Conservation (phyloP, 768 basidiomycete genomes). For the Rhizopogon vesiculosus region DNA sequence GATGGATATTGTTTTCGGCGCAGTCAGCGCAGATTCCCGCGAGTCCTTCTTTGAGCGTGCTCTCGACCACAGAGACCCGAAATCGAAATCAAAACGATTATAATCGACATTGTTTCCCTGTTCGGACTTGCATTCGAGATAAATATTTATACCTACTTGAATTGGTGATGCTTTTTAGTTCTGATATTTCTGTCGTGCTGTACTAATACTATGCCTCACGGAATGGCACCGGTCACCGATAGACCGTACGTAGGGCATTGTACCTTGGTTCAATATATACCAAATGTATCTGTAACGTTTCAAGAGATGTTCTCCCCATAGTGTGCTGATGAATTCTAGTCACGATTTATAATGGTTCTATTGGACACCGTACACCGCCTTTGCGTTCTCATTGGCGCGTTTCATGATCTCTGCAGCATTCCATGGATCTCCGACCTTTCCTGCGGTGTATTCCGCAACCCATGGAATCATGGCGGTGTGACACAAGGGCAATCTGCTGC, state of each 20-base stretch:
- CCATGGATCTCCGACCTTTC: conserved; percentile 40
- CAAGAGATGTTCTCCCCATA: too few species aligned
- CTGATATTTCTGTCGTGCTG: neutral
- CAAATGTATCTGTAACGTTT: neutral
- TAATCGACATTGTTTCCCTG: too few species aligned
- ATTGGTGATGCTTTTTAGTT: neutral
- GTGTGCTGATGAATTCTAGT: neutral
- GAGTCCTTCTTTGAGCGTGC: conserved; percentile 42
- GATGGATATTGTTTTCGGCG: conserved; percentile 56
- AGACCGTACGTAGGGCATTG: too few species aligned
- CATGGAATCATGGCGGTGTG: conserved; percentile 84
- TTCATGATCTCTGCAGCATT: conserved; percentile 53
- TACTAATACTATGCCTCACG: too few species aligned
- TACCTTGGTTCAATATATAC: conserved; percentile 2
- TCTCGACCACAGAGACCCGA: conserved; percentile 6
- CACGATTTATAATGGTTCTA: conserved; percentile 3
- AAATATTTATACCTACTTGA: neutral
- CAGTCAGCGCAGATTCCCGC: conserved; percentile 51
- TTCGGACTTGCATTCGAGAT: too few species aligned
- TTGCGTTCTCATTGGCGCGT: conserved; percentile 61
- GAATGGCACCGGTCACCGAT: too few species aligned
- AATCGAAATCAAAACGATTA: too few species aligned
- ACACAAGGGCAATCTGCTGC: conserved; percentile 57
- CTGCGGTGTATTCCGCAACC: conserved; percentile 74
- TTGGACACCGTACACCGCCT: conserved; percentile 47